These are phyloP conservation scores for Hevea brasiliensis DNA, from an alignment of 345 rosid genomes.

Conservation along the genomic window DNA sequence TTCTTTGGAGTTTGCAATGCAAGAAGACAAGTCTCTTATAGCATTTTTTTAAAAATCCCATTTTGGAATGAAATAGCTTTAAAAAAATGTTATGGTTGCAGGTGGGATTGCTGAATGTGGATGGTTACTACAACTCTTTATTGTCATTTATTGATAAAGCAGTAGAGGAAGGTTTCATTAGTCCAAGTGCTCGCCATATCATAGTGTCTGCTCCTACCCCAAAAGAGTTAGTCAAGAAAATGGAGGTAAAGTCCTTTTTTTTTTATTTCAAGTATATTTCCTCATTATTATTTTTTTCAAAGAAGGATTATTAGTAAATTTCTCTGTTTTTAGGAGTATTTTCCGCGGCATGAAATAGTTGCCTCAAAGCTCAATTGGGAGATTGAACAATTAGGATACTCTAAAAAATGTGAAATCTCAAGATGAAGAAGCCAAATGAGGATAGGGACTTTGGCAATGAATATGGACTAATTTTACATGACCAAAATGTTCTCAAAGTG, in stretches of 20 bases:
- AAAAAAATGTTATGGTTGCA: not conserved
- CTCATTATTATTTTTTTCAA: too few relatives aligned
- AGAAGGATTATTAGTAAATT: not conserved
- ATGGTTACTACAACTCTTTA: constrained; percentile 34
- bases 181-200: constrained; percentile 33
- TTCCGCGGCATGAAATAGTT: constrained; percentile 67
- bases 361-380: constrained; percentile 82
- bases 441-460: not conserved
- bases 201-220: constrained; percentile 33
- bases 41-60: too few relatives aligned
- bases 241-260: constrained; percentile 22
- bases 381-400: constrained; percentile 47
- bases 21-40: too few relatives aligned
- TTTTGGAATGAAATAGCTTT: too few relatives aligned
- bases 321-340: constrained; percentile 53
- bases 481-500: constrained; percentile 17
- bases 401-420: constrained; percentile 50
- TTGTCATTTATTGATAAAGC: constrained; percentile 36
- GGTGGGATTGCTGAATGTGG: constrained; percentile 39
- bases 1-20: too few relatives aligned
- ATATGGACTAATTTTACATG: constrained; percentile 32
- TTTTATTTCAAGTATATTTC: too few relatives aligned
- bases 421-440: constrained; percentile 36
- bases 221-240: constrained; percentile 34
- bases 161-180: constrained; percentile 36